Base-by-base conservation (phyloP, 768 basidiomycete genomes). In the Tulasnella sp. region DNA sequence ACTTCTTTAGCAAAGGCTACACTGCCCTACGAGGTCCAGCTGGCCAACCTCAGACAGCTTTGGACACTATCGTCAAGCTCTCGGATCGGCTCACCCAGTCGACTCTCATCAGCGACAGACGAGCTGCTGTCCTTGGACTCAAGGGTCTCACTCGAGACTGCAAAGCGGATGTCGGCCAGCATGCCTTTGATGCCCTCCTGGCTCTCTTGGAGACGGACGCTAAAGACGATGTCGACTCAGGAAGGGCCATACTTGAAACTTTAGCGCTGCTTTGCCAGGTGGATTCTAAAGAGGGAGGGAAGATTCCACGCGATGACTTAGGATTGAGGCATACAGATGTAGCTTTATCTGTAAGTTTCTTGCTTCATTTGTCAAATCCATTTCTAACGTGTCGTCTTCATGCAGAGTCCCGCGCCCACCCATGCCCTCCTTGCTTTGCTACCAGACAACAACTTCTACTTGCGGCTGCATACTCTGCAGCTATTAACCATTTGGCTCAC, bases 71-170 rank as follows among this genome's bases (percentile, higher is more conserved):
- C 80, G 88, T 89, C 37, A 90, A 91, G 79, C 90, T 99, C 79
- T 92, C 91, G 79, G 96, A 97, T 82, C 86, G 95, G 38, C 89
- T 99, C 29, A 92, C 94, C 25, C 94, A 96, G n/a, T 90, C 92
- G 3, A 91, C 93, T 0, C 89, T 93, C 34, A 89, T 96, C 19
- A 92, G 95, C 38, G 97, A 99, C 84, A 87, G 97, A 80, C 88
- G 94, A 76, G 97, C 97, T 36, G 92, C 97, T 0, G 91, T 99
- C n/a, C 85, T 97, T 72, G 89, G 94, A 0, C 87, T 99, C 79
- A 99, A 99, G 82, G 97, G 96, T 29, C 90, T 99, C 73, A 86
- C 91, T 67, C 88, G 96, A 77, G 96, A 97, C 83, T 94, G 92
- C 86, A 96, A 93, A 82, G 86, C 90, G 77, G 94, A 97, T 77